phyloP scores from a whole-genome alignment of 2,329 filamentous ascomycete genomes.

The Fusarium chlamydosporum region DNA sequence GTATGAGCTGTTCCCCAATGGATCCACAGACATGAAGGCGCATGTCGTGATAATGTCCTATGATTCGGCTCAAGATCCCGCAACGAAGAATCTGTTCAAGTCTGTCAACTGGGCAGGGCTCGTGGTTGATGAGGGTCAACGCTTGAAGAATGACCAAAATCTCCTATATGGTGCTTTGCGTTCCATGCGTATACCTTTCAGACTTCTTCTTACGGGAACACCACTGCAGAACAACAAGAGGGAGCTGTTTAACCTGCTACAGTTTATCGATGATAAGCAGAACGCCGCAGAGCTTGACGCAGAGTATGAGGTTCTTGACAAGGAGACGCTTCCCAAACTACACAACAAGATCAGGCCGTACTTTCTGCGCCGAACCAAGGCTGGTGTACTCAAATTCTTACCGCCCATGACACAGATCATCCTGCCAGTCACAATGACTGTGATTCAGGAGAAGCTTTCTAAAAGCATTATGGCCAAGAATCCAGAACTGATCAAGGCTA shows the following conservation, averaged over 20 bases:
- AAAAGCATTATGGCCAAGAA: constrained; percentile 94
- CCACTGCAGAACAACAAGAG: constrained; percentile 95
- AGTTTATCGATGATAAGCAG: constrained; percentile 83
- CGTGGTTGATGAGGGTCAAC: constrained; percentile 94
- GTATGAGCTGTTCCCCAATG: constrained; percentile 85
- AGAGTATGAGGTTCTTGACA: constrained; percentile 82
- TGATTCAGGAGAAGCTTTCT: constrained; percentile 93
- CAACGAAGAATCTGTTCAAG: constrained; percentile 75
- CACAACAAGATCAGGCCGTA: constrained; percentile 85
- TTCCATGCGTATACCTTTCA: constrained; percentile 83
- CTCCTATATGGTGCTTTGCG: constrained; percentile 82
- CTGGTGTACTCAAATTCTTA: constrained; percentile 89
- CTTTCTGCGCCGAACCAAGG: constrained; percentile 84
- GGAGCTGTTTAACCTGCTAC: constrained; percentile 95
- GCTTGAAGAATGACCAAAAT: constrained; percentile 92
- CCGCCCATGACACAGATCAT: constrained; percentile 97
- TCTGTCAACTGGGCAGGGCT: constrained; percentile 86
- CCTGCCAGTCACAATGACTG: constrained; percentile 93
- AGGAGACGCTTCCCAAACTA: constrained; percentile 83
- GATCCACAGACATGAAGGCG: constrained; percentile 78
- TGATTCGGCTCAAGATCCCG: constrained; percentile 84
- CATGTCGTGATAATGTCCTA: constrained; percentile 97
- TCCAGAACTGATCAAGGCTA: constrained; percentile 86
- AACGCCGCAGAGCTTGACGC: constrained; percentile 81
- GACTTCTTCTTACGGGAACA: constrained; percentile 89